phyloP scores from a whole-genome alignment of 1,139 yeast genomes.

The Lodderomyces elongisporus region DNA sequence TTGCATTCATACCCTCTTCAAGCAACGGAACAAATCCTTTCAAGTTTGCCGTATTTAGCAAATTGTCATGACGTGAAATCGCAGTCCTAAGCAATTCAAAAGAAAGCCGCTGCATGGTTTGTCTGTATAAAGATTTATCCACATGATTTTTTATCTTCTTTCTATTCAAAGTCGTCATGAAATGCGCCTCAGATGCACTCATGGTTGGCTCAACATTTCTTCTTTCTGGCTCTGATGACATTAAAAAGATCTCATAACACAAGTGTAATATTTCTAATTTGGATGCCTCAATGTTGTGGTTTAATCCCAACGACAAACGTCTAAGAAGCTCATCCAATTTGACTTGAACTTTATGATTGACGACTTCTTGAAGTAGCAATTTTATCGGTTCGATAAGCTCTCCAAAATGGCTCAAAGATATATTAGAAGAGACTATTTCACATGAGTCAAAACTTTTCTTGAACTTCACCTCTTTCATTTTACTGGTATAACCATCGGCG shows the following conservation, averaged over 20 bases:
- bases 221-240: conserved; percentile 28
- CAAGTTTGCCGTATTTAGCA: conserved; percentile 58
- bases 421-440: conserved; percentile 65
- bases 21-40: conserved; percentile 73
- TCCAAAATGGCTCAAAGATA: conserved; percentile 58
- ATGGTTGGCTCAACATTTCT: conserved; percentile 5
- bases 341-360: conserved; percentile 63
- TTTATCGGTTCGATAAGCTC: conserved; percentile 66
- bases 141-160: conserved; percentile 45
- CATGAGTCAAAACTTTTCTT: conserved; percentile 87
- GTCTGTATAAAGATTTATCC: conserved; percentile 39
- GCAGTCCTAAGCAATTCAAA: conserved; percentile 75
- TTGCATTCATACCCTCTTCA: conserved; percentile 57
- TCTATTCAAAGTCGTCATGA: conserved; percentile 62
- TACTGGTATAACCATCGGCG: conserved; percentile 82
- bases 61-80: conserved; percentile 51
- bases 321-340: conserved; percentile 76
- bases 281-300: conserved; percentile 59
- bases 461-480: conserved; percentile 86
- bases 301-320: conserved; percentile 72
- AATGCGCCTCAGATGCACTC: conserved; percentile 48
- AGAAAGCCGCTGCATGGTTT: conserved; percentile 69
- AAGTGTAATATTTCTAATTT: conserved; percentile 59
- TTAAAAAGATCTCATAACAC: conserved; percentile 68
- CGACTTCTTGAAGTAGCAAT: conserved; percentile 57